These are phyloP conservation scores for Pestalotiopsis sp. DNA, from an alignment of 2,329 filamentous ascomycete species.

Conservation along the genomic window DNA sequence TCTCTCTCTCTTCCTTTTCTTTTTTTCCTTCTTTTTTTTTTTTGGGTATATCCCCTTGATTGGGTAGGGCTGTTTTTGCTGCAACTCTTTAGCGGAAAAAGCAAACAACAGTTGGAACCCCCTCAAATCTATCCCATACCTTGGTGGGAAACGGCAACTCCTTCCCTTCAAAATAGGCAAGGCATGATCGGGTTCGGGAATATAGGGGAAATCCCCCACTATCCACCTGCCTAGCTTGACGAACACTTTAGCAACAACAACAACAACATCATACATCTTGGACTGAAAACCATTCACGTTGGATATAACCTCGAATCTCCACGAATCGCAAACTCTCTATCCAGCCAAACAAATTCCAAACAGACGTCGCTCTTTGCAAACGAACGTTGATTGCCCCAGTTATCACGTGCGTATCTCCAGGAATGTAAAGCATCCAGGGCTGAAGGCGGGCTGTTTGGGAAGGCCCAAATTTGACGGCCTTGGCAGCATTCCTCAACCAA, in stretches of 20 bases:
- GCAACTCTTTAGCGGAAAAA: background rate
- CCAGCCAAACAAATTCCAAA: background rate
- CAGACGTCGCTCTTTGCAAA: background rate
- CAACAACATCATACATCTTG: background rate
- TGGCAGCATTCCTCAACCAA: background rate
- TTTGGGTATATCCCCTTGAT: background rate
- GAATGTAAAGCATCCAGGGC: background rate
- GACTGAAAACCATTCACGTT: background rate
- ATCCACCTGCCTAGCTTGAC: too few relatives aligned
- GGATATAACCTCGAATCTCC: background rate
- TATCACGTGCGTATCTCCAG: background rate
- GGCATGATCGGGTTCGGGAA: too few relatives aligned
- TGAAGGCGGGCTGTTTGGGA: background rate
- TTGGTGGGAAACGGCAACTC: too few relatives aligned
- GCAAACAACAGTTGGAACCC: too few relatives aligned
- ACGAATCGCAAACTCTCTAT: background rate
- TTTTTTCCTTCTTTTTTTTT: too few relatives aligned
- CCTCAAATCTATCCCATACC: too few relatives aligned
- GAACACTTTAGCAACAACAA: background rate
- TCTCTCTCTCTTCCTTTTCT: background rate
- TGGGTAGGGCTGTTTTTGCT: background rate
- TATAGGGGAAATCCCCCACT: too few relatives aligned
- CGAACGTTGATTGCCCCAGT: background rate
- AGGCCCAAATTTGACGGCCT: background rate
- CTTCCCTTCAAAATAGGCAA: too few relatives aligned